Evolutionary conservation across 1,284 basidiomycete species (phyloP).

Genomic region (Taiwanofungus camphoratus): DNA sequence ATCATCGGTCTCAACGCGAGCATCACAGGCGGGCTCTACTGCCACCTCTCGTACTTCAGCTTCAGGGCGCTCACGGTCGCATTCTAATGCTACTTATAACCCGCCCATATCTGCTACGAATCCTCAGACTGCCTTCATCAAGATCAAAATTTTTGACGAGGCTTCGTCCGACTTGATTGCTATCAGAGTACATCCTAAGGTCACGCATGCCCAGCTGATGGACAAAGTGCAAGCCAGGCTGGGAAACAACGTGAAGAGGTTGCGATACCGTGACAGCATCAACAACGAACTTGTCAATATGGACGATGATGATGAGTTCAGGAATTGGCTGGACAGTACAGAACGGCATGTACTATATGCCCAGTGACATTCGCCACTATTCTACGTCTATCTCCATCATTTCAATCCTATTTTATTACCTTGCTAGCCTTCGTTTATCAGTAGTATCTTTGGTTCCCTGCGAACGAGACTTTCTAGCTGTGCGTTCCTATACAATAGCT

Average conservation of each 20-base stretch:
- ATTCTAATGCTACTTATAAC: slow-evolving; percentile 48
- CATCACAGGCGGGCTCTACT: slow-evolving; percentile 40
- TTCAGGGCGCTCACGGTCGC: slow-evolving; percentile 46
- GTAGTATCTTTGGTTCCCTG: slow-evolving; percentile 10
- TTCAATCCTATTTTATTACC: slow-evolving; percentile 24
- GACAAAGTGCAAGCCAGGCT: slow-evolving; percentile 87
- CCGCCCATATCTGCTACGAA: slow-evolving; percentile 73
- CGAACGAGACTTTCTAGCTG: slow-evolving; percentile 12
- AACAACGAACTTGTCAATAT: slow-evolving; percentile 62
- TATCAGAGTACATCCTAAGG: slow-evolving; percentile 94
- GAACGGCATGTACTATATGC: slow-evolving; percentile 90
- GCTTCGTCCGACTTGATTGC: slow-evolving; percentile 93
- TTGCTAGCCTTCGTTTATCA: slow-evolving; percentile 18
- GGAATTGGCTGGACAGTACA: slow-evolving; percentile 77
- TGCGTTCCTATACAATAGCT: slow-evolving; percentile 11
- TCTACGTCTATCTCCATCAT: slow-evolving; percentile 14
- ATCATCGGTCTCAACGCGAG: slow-evolving; percentile 40
- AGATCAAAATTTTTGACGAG: slow-evolving; percentile 96
- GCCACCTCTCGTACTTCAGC: slow-evolving; percentile 31
- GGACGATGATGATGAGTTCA: slow-evolving; percentile 66
- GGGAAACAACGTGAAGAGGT: slow-evolving; percentile 64
- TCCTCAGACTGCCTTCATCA: slow-evolving; percentile 82
- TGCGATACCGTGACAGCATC: slow-evolving; percentile 74
- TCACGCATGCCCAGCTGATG: slow-evolving; percentile 81
- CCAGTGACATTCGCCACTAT: slow-evolving; percentile 35